A percentile compares a stretch with the other conserved stretches of the same genome.
Evolutionary conservation across 306 rosid genomes (phyloP).

Genomic region (Vigna mungo): DNA sequence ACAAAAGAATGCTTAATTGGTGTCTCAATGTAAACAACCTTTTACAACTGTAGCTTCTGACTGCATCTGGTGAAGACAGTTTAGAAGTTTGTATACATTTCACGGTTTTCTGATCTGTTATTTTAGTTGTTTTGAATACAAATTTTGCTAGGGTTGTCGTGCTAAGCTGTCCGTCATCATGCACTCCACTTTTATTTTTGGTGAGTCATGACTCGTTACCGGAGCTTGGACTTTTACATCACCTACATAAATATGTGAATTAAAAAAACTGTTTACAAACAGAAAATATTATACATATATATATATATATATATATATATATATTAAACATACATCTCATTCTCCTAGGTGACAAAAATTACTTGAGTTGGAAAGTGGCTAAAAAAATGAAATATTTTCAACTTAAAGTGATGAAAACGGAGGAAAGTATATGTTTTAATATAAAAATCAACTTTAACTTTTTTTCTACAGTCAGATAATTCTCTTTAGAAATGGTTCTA

Average conservation of each 20-base stretch:
- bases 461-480: no score
- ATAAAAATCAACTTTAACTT: no score
- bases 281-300: not conserved
- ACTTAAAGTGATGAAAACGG: not conserved
- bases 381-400: no score
- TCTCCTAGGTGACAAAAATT: not conserved
- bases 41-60: not conserved
- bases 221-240: not conserved
- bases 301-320: no score
- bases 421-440: no score
- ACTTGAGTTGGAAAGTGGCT: no score
- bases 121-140: constrained; percentile 7
- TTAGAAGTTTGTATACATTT: constrained; percentile 18
- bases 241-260: not conserved
- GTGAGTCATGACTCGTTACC: not conserved
- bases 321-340: not conserved
- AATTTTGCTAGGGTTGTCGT: not conserved
- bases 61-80: constrained; percentile 28
- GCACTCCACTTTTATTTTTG: not conserved
- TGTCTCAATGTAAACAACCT: constrained; percentile 12
- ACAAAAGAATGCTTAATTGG: constrained; percentile 47
- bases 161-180: constrained; percentile 16
- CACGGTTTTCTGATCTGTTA: not conserved
- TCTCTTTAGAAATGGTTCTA: no score
- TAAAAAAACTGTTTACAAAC: not conserved